Evolutionary conservation across 306 rosid genomes (phyloP).

Genomic region (Citrullus colocynthis): DNA sequence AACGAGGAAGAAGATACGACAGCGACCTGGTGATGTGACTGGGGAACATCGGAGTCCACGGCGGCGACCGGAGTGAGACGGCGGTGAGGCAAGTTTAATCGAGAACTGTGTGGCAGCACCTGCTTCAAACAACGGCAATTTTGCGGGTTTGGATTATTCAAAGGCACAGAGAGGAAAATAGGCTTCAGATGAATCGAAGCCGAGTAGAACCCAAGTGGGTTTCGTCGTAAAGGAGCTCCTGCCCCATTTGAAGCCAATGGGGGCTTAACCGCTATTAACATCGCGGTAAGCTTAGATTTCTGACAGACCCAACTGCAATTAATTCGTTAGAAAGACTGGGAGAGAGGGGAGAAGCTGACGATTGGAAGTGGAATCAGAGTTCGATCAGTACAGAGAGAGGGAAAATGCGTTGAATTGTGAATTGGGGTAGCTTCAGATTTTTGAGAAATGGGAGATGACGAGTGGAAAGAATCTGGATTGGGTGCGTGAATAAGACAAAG

Average conservation of each 20-base stretch:
- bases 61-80: slow-evolving; percentile 19
- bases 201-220: neutral
- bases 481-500: neutral
- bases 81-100: slow-evolving; percentile 6
- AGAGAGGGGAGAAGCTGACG: neutral
- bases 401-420: neutral
- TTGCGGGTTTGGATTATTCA: neutral
- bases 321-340: neutral
- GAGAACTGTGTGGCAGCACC: slow-evolving; percentile 2
- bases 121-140: neutral
- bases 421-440: neutral
- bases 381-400: neutral
- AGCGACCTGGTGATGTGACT: slow-evolving; percentile 39
- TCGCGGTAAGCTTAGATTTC: neutral
- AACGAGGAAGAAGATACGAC: neutral
- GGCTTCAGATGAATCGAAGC: neutral
- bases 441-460: neutral
- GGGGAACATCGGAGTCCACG: slow-evolving; percentile 39
- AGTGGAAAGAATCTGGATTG: neutral
- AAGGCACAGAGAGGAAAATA: neutral
- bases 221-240: neutral
- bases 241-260: neutral
- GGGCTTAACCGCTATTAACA: neutral
- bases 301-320: neutral
- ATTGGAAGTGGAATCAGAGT: neutral